Conservation (phyloP, 1,284 basidiomycete species). For the Leccinum ponderosum region DNA sequence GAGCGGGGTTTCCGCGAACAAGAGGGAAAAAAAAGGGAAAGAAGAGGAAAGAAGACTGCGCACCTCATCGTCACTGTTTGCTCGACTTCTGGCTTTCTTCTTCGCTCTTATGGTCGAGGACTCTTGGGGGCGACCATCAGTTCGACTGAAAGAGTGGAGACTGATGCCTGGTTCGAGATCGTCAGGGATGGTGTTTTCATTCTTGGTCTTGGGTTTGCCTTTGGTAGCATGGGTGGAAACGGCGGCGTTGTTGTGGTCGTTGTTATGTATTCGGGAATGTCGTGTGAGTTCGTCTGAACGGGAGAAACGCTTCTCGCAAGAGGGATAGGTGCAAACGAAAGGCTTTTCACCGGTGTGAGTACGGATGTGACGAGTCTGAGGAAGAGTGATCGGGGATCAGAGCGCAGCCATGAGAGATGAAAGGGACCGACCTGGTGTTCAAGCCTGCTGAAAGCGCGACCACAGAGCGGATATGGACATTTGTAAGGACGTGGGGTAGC, state of each 20-base stretch:
- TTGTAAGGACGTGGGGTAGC: constrained; percentile 84
- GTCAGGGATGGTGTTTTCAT: constrained; percentile 39
- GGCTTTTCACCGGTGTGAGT: constrained; percentile 99
- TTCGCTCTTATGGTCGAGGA: constrained; percentile 40
- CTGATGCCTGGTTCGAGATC: constrained; percentile 32
- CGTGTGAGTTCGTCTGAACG: constrained; percentile 97
- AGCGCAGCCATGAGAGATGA: constrained; percentile 12
- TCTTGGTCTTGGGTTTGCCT: constrained; percentile 35
- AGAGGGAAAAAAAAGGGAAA: not conserved
- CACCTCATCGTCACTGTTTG: constrained; percentile 80
- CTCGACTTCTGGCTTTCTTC: constrained; percentile 76
- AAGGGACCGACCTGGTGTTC: constrained; percentile 81
- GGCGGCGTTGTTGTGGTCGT: constrained; percentile 41
- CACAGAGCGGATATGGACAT: constrained; percentile 91
- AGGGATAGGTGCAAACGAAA: constrained; percentile 88
- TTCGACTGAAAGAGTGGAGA: constrained; percentile 27
- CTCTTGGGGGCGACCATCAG: constrained; percentile 25
- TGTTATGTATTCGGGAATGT: constrained; percentile 91
- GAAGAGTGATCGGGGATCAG: constrained; percentile 20
- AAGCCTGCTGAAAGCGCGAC: constrained; percentile 86
- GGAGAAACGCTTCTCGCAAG: constrained; percentile 98
- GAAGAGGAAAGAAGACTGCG: constrained; percentile 23
- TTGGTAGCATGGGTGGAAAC: constrained; percentile 31
- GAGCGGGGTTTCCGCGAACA: not conserved
- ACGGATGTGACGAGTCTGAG: constrained; percentile 93